phyloP scores from a whole-genome alignment of 805 yeast species.

The Peterozyma toletana region DNA sequence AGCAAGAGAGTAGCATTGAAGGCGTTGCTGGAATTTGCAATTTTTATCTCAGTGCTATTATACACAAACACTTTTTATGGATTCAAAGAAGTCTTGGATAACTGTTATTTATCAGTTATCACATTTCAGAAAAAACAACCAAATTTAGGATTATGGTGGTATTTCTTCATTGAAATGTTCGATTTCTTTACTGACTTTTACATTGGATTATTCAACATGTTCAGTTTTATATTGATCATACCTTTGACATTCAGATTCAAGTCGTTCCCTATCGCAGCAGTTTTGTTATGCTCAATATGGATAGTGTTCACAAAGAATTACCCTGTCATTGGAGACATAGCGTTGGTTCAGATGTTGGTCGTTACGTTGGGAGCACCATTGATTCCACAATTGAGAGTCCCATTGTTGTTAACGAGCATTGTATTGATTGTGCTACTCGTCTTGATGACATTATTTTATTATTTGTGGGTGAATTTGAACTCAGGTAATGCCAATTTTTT shows the following conservation, averaged over 20 bases:
- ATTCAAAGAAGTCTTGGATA: conserved; percentile 1
- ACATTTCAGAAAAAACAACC: conserved; percentile 71
- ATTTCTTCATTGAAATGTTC: conserved; percentile 92
- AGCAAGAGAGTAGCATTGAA: conserved; percentile 13
- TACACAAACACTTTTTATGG: conserved; percentile 22
- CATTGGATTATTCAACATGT: conserved; percentile 75
- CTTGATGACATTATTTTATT: conserved; percentile 83
- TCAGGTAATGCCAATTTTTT: conserved; percentile 96
- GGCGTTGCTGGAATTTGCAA: conserved; percentile 19
- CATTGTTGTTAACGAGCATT: conserved; percentile 19
- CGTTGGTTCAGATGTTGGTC: conserved; percentile 23
- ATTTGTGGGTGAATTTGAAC: conserved; percentile 89
- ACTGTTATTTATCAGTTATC: conserved; percentile 27
- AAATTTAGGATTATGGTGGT: conserved; percentile 98
- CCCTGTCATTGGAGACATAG: conserved; percentile 78
- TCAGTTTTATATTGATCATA: conserved; percentile 53
- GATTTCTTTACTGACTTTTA: conserved; percentile 82
- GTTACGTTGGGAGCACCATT: conserved; percentile 21
- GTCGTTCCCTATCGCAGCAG: conserved; percentile 35
- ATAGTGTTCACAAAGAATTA: conserved; percentile 69
- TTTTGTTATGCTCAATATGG: conserved; percentile 42
- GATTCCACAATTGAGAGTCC: conserved; percentile 18
- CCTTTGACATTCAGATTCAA: conserved; percentile 70
- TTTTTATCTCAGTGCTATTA: conserved; percentile 21
- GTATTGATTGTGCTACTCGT: conserved; percentile 30